Conservation (phyloP, 2,329 filamentous ascomycete species). For the Aspergillus transmontanensis region DNA sequence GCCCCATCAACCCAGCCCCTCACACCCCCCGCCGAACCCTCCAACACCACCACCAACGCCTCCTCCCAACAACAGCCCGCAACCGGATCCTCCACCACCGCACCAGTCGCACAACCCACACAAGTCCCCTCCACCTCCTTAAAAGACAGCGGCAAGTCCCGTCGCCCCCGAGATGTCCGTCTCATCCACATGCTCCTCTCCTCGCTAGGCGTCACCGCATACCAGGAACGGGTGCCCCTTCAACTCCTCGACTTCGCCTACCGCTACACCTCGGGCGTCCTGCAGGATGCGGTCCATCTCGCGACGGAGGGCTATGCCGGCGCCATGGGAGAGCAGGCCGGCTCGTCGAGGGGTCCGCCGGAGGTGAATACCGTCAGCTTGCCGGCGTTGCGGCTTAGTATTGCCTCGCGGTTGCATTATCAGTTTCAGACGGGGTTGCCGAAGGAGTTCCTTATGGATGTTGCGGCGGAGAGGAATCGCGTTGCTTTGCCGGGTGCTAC, state of each 20-base stretch:
- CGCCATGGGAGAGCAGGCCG: constrained; percentile 31
- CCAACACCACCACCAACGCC: constrained; percentile 19
- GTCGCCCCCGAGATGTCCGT: constrained; percentile 53
- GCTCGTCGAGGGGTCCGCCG: constrained; percentile 35
- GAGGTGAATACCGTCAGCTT: constrained; percentile 58
- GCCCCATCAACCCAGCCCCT: constrained; percentile 40
- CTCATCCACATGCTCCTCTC: constrained; percentile 55
- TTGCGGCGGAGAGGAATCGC: constrained; percentile 59
- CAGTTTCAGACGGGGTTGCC: constrained; percentile 62
- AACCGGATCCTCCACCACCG: constrained; percentile 17
- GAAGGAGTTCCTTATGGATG: constrained; percentile 63
- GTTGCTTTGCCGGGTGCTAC: constrained; percentile 58
- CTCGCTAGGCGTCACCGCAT: constrained; percentile 51
- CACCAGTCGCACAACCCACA: constrained; percentile 33
- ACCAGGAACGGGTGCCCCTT: constrained; percentile 56
- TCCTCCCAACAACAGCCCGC: constrained; percentile 23
- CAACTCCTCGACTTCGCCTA: constrained; percentile 57
- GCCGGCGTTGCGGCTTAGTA: constrained; percentile 61
- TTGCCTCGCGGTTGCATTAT: constrained; percentile 61
- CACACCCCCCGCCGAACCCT: constrained; percentile 47
- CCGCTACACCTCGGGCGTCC: constrained; percentile 55
- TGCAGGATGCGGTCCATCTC: constrained; percentile 56
- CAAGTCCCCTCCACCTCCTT: constrained; percentile 47
- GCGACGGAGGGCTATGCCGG: constrained; percentile 54
- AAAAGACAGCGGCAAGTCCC: constrained; percentile 50